Conservation (phyloP, 2,329 filamentous ascomycete genomes). For the Hansfordia pulvinata region DNA sequence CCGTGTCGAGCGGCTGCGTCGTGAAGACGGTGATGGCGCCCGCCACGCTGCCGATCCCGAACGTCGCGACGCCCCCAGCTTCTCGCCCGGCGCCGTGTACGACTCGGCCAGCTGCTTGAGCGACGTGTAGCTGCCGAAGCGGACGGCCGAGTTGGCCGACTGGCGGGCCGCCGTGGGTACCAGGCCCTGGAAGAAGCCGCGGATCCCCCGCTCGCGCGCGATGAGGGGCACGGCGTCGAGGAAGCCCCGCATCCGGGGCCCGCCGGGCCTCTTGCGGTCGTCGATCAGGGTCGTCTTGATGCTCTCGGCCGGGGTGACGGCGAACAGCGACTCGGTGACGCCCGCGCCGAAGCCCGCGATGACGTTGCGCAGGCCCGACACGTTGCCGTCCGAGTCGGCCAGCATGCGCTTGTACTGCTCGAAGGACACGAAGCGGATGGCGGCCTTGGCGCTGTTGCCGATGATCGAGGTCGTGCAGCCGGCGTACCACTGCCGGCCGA, state of each 20-base stretch:
- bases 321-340: conserved; percentile 82
- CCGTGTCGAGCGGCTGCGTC: conserved; percentile 68
- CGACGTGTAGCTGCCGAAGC: conserved; percentile 83
- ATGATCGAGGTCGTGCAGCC: conserved; percentile 95
- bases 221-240: conserved; percentile 83
- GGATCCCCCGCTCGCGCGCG: conserved; percentile 70
- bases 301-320: conserved; percentile 92
- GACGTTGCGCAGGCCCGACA: conserved; percentile 82
- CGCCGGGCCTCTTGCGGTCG: conserved; percentile 74
- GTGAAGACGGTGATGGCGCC: conserved; percentile 82
- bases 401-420: conserved; percentile 84
- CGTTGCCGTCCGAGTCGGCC: conserved; percentile 71
- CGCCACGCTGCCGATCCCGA: conserved; percentile 78
- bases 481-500: conserved; percentile 91
- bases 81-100: conserved; percentile 89
- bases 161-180: conserved; percentile 89
- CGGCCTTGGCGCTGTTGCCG: conserved; percentile 92
- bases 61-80: conserved; percentile 81
- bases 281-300: conserved; percentile 99
- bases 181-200: conserved; percentile 95
- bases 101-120: conserved; percentile 84
- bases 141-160: conserved; percentile 82
- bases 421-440: conserved; percentile 90
- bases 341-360: conserved; percentile 90
- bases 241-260: conserved; percentile 83